Percentiles rank a stretch among this genome's conserved stretches.
phyloP scores from a whole-genome alignment of 371 early-diverging fungal genomes.

The Mucor plumbeus region DNA sequence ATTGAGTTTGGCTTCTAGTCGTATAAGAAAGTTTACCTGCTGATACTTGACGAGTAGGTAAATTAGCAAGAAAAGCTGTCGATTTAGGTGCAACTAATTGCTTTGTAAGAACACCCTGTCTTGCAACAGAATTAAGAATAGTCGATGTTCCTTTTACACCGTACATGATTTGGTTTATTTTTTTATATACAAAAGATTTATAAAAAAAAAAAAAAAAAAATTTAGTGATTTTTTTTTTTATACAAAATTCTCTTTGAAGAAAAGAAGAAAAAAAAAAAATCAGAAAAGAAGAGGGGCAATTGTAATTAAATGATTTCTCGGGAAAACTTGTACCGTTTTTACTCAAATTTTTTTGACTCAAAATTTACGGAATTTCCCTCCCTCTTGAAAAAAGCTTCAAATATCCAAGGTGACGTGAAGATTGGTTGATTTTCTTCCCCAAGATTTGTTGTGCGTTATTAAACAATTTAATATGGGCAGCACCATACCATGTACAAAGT shows the following conservation, averaged over 20 bases:
- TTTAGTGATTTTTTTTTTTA: conserved; percentile 10
- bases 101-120: conserved; percentile 52
- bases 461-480: not conserved
- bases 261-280: not conserved
- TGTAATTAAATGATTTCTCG: not conserved
- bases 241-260: not conserved
- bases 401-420: too few species aligned
- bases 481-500: too few species aligned
- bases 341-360: conserved; percentile 5
- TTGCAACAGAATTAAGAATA: conserved; percentile 45
- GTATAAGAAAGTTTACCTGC: conserved; percentile 51
- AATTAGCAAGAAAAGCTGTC: conserved; percentile 41
- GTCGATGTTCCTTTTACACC: conserved; percentile 54
- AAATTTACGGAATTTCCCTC: not conserved
- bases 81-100: conserved; percentile 48
- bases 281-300: not conserved
- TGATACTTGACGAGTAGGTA: conserved; percentile 50
- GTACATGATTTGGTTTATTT: conserved; percentile 35
- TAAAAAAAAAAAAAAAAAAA: conserved; percentile 2
- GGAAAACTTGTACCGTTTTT: conserved; percentile 7
- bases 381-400: not conserved
- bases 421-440: not conserved
- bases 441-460: not conserved
- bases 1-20: conserved; percentile 40
- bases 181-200: conserved; percentile 9